A percentile compares a stretch with the other conserved stretches of the same genome.
These are phyloP conservation scores for Talaromyces sp. DNA, from an alignment of 2,329 filamentous ascomycete genomes.

Conservation along the genomic window DNA sequence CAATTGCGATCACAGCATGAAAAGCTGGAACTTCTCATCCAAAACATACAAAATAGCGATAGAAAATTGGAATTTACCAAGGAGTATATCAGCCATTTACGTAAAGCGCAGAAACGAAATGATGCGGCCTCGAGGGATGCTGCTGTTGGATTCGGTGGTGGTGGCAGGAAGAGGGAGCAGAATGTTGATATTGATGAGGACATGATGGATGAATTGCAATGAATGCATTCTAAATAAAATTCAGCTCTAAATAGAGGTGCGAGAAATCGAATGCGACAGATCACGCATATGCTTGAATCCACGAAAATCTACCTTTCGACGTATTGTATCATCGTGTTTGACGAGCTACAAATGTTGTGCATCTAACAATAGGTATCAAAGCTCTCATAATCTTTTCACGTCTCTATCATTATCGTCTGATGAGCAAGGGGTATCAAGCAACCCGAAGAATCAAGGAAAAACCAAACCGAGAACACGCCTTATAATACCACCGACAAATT, in stretches of 20 bases:
- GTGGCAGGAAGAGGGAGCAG: slow-evolving; percentile 17
- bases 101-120: slow-evolving; percentile 44
- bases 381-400: slow-evolving; percentile 2
- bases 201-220: slow-evolving; percentile 38
- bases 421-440: slow-evolving; percentile 16
- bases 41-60: slow-evolving; percentile 53
- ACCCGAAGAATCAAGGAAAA: slow-evolving; percentile 10
- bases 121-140: slow-evolving; percentile 22
- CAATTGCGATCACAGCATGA: slow-evolving; percentile 50
- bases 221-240: not conserved
- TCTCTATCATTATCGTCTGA: slow-evolving; percentile 15
- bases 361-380: not conserved
- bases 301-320: not conserved
- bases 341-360: not conserved
- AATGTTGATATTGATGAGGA: slow-evolving; percentile 36
- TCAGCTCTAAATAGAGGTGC: not conserved
- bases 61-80: slow-evolving; percentile 55
- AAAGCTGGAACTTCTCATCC: slow-evolving; percentile 50
- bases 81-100: slow-evolving; percentile 56
- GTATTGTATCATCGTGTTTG: not conserved
- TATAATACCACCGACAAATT: slow-evolving; percentile 5
- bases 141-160: slow-evolving; percentile 14
- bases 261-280: not conserved
- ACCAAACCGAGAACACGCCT: slow-evolving; percentile 10
- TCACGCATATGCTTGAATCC: not conserved